A percentile compares a stretch with the other conserved stretches of the same genome.
Conservation (phyloP, 2,329 filamentous ascomycete species). For the Pseudogymnoascus sp. region DNA sequence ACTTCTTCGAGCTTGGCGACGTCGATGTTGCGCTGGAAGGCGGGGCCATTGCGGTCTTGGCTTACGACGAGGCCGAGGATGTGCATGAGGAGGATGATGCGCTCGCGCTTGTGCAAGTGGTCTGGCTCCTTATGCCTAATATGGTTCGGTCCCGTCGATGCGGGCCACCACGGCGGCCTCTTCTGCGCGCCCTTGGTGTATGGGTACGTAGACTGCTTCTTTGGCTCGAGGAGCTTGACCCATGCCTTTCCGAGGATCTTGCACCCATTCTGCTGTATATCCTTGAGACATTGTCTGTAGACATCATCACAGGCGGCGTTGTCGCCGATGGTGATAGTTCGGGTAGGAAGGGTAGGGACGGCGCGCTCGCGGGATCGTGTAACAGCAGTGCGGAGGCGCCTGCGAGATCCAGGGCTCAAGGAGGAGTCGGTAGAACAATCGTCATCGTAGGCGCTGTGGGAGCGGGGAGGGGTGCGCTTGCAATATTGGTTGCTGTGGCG, state of each 20-base stretch:
- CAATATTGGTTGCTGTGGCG: not conserved
- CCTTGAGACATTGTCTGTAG: conserved; percentile 53
- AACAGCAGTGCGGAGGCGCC: not conserved
- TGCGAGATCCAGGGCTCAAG: not conserved
- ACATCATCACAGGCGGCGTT: conserved; percentile 47
- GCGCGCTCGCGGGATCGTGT: not conserved
- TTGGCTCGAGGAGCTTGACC: conserved; percentile 67
- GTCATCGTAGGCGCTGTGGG: not conserved
- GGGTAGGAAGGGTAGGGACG: conserved; percentile 10
- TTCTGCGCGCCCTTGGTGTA: conserved; percentile 59
- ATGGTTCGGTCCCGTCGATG: conserved; percentile 43
- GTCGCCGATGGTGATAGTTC: conserved; percentile 44
- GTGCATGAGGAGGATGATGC: conserved; percentile 49
- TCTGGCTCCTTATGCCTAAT: conserved; percentile 67
- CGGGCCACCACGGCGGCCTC: conserved; percentile 59
- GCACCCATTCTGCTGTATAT: conserved; percentile 61
- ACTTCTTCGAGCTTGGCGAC: conserved; percentile 49
- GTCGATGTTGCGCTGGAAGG: conserved; percentile 33
- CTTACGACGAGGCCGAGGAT: conserved; percentile 49
- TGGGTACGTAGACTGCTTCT: conserved; percentile 67
- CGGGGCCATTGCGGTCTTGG: conserved; percentile 30
- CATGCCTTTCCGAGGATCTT: conserved; percentile 68
- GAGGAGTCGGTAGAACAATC: not conserved
- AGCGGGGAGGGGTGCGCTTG: not conserved
- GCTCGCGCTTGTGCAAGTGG: conserved; percentile 59